These are phyloP conservation scores for Talaromyces marneffei DNA, from an alignment of 2,329 filamentous ascomycete species.

Conservation along the genomic window DNA sequence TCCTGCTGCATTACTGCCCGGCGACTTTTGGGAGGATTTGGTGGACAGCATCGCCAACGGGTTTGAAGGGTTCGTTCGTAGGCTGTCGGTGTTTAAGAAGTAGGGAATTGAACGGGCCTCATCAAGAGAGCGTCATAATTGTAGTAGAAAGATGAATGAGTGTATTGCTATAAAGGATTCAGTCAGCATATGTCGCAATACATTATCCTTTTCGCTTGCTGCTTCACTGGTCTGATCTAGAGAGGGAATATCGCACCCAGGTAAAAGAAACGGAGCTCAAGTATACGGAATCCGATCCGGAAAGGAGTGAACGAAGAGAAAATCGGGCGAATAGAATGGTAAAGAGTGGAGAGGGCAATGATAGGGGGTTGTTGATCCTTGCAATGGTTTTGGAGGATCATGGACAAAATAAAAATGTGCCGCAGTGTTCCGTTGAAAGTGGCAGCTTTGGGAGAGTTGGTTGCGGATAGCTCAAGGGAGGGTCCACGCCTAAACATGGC, in stretches of 20 bases:
- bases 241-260: background rate
- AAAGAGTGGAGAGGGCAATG: background rate
- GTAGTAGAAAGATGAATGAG: background rate
- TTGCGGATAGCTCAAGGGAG: constrained; percentile 5
- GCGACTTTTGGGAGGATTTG: background rate
- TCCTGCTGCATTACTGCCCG: background rate
- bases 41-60: constrained; percentile 1
- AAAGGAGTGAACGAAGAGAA: background rate
- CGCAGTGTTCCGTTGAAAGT: background rate
- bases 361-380: background rate
- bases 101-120: background rate
- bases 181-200: background rate
- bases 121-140: constrained; percentile 5
- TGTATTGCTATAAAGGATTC: background rate
- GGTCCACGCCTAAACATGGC: background rate
- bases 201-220: background rate
- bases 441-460: background rate
- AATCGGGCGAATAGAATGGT: background rate
- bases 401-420: background rate
- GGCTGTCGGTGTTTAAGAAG: background rate
- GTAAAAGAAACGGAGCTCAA: background rate
- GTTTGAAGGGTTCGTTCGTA: background rate
- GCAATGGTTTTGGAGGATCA: background rate
- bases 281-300: background rate
- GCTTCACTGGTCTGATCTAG: background rate